Evolutionary conservation across 495 filamentous ascomycete species (phyloP).

Genomic region (Schizothecium vesticola): DNA sequence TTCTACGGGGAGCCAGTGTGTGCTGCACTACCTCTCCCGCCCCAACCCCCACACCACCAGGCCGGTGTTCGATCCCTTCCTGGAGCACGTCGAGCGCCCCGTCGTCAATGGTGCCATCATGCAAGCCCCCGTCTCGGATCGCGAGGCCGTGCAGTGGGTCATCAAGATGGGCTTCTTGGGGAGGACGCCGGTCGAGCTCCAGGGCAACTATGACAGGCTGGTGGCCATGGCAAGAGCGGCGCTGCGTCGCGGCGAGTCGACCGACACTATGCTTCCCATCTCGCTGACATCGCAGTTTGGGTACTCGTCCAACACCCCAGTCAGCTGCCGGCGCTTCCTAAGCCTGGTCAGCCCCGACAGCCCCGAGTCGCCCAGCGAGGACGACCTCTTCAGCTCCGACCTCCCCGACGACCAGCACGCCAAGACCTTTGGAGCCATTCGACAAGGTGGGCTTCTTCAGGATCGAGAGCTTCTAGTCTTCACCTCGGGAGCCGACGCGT

Average conservation of each 20-base stretch:
- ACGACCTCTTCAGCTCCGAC: constrained; percentile 77
- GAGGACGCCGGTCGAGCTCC: constrained; percentile 10
- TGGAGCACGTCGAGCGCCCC: constrained; percentile 30
- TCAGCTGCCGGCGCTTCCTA: constrained; percentile 57
- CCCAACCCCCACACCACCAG: constrained; percentile 18
- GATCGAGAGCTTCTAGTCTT: constrained; percentile 38
- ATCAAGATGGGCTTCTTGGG: constrained; percentile 23
- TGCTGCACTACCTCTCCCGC: constrained; percentile 59
- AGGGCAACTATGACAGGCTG: constrained; percentile 43
- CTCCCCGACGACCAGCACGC: constrained; percentile 50
- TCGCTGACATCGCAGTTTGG: constrained; percentile 43
- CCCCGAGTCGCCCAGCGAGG: constrained; percentile 48
- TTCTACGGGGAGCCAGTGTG: constrained; percentile 68
- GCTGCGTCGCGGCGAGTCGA: constrained; percentile 38
- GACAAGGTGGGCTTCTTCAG: constrained; percentile 39
- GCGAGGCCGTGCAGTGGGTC: constrained; percentile 49
- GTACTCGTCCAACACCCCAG: constrained; percentile 32
- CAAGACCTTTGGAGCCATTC: constrained; percentile 59
- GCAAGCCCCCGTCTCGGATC: constrained; percentile 66
- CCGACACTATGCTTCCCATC: constrained; percentile 53
- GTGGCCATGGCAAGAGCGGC: constrained; percentile 43
- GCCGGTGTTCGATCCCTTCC: constrained; percentile 12
- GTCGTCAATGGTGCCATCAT: constrained; percentile 64
- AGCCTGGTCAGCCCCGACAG: constrained; percentile 55
- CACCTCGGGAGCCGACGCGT: constrained; percentile 60